Evolutionary conservation across 2,329 filamentous ascomycete genomes (phyloP).

Genomic region (Xylariales sp.): DNA sequence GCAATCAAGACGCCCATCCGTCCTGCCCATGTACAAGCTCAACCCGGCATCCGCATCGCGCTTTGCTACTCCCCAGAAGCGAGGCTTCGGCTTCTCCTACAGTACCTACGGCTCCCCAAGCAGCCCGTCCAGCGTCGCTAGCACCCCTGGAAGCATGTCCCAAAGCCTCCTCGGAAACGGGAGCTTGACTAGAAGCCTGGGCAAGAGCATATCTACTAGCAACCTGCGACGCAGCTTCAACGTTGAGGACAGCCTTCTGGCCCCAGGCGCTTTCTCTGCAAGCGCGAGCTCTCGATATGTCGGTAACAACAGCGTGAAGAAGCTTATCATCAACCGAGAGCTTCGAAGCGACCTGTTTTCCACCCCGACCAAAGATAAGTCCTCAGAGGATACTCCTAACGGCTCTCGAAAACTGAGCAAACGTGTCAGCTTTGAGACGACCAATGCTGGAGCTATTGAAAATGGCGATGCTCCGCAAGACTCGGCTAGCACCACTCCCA

Average conservation of each 20-base stretch:
- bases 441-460: constrained; percentile 42
- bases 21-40: constrained; percentile 82
- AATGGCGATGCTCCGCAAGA: constrained; percentile 40
- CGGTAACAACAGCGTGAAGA: constrained; percentile 73
- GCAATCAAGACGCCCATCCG: constrained; percentile 73
- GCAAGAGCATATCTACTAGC: constrained; percentile 85
- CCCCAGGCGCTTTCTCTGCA: constrained; percentile 78
- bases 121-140: constrained; percentile 62
- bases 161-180: constrained; percentile 61
- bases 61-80: constrained; percentile 78
- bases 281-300: constrained; percentile 60
- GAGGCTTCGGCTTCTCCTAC: constrained; percentile 88
- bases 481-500: constrained; percentile 43
- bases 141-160: constrained; percentile 63
- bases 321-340: constrained; percentile 85
- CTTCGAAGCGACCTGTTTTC: constrained; percentile 70
- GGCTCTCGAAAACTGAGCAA: constrained; percentile 63
- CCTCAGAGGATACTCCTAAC: constrained; percentile 33
- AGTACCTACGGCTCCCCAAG: constrained; percentile 83
- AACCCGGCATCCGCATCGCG: constrained; percentile 77
- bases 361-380: constrained; percentile 52
- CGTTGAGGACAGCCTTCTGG: constrained; percentile 78
- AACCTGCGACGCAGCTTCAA: constrained; percentile 80
- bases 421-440: constrained; percentile 86
- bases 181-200: constrained; percentile 67